These are phyloP conservation scores for Zymoseptoria crescenta DNA, from an alignment of 2,329 filamentous ascomycete genomes.

Conservation along the genomic window DNA sequence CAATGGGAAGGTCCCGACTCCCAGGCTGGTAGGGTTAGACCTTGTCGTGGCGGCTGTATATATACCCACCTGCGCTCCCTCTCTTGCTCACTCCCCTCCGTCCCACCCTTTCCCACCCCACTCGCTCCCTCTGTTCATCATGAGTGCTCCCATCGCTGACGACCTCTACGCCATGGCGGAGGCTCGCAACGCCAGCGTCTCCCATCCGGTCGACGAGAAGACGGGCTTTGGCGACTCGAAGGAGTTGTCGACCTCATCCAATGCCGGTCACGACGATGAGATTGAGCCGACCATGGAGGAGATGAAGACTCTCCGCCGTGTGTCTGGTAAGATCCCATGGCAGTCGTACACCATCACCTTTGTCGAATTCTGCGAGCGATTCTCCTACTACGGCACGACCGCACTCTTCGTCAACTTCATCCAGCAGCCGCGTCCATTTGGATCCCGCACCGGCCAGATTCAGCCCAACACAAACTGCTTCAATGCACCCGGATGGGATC, in stretches of 20 bases:
- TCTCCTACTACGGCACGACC: slow-evolving; percentile 38
- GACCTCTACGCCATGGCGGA: slow-evolving; percentile 19
- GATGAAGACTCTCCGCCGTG: slow-evolving; percentile 35
- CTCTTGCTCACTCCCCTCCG: not conserved
- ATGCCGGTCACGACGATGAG: slow-evolving; percentile 14
- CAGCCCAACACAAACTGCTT: slow-evolving; percentile 27
- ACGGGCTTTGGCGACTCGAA: slow-evolving; percentile 10
- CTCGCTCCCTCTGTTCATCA: slow-evolving; percentile 1
- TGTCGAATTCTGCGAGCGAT: slow-evolving; percentile 43
- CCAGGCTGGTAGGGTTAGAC: not conserved
- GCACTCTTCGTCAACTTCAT: slow-evolving; percentile 46
- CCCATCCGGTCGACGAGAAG: slow-evolving; percentile 7
- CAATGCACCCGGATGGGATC: slow-evolving; percentile 31
- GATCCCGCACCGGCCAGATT: slow-evolving; percentile 33
- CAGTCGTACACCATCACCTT: slow-evolving; percentile 40
- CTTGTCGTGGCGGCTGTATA: not conserved
- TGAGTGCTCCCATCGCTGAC: slow-evolving; percentile 14
- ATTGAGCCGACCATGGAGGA: slow-evolving; percentile 39
- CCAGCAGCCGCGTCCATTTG: slow-evolving; percentile 24
- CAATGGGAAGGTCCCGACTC: not conserved
- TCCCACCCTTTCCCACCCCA: not conserved
- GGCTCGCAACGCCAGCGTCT: slow-evolving; percentile 17
- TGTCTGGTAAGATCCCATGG: slow-evolving; percentile 40
- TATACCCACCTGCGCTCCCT: not conserved
- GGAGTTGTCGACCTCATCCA: slow-evolving; percentile 9